Percentiles rank a stretch among this genome's conserved stretches.
Conservation (phyloP, 805 yeast species). For the Jamesozyma piceae region DNA sequence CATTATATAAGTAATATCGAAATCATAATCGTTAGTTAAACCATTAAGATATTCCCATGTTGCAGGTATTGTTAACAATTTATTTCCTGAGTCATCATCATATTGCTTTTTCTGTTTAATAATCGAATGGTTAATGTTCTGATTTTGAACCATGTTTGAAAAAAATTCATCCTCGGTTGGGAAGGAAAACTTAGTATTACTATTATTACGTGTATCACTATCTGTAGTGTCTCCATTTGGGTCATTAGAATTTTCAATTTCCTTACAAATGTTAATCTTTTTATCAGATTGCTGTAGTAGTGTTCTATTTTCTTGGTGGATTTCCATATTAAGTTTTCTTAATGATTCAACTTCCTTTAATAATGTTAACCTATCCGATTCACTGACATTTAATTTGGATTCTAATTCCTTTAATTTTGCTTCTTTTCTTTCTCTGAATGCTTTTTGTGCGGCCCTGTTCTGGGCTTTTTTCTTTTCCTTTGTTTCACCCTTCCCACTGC, state of each 20-base stretch:
- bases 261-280: not conserved
- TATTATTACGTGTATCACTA: not conserved
- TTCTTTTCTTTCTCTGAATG: conserved; percentile 76
- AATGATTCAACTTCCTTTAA: conserved; percentile 41
- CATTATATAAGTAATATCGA: conserved; percentile 56
- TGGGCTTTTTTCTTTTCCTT: conserved; percentile 61
- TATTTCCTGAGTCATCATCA: conserved; percentile 30
- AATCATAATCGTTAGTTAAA: conserved; percentile 26
- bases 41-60: conserved; percentile 72
- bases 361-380: conserved; percentile 41
- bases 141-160: not conserved
- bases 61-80: conserved; percentile 62
- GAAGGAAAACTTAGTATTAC: conserved; percentile 13
- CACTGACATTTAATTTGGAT: conserved; percentile 47
- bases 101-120: conserved; percentile 4
- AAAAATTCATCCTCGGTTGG: conserved; percentile 24
- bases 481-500: not conserved
- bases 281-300: conserved; percentile 24
- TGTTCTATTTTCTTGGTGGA: conserved; percentile 55
- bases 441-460: conserved; percentile 81
- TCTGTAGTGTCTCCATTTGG: not conserved
- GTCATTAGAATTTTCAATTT: not conserved
- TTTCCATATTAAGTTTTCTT: conserved; percentile 44
- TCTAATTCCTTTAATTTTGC: conserved; percentile 60
- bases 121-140: not conserved